Base-by-base conservation (phyloP, 352 stramenopile genomes). In the Globisporangium nagaii region DNA sequence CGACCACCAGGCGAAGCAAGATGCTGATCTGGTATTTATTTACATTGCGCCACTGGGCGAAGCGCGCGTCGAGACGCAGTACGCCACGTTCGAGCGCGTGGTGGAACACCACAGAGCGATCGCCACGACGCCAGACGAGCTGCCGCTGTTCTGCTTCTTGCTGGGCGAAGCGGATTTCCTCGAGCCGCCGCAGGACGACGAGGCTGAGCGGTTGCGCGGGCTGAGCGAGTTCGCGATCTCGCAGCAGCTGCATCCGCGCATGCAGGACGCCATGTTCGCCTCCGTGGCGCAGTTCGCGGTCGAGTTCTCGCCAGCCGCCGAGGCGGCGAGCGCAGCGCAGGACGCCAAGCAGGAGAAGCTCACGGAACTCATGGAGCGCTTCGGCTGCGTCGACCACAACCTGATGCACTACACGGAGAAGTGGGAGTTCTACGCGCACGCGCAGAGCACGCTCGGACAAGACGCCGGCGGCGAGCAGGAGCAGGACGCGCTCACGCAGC, bases 381-480 rank as follows among this genome's bases (percentile, higher is more conserved):
- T 94, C 56, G 75, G 74, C 28, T 84, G 73, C 49, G 67, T 88
- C 35, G 66, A 84, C 20, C 79, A 82, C 53, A 92, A 94, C 42
- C 53, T 94, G 37, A 91, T 92, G 79, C 69, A 88, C 34, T 68
- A 91, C 43, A 84, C 68, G 0, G 84, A 94, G 49, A 94, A 92
- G 52, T 94, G 84, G 84, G 76, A 90, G 56, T 70, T 90, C 31
- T 90, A 86, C 37, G 84, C 71, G 12, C 47, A 67, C 0, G 41
- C 65, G 8, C 53, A 71, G 3, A 86, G 66, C 37, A 53, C 66
- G 1, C 71, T 88, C 17, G 70, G 63, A 27, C 58, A 43, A 12
- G 15, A 43, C n/a, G 37, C n/a, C n/a, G 19, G 66, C 17, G 69
- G 70, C 8, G 66, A 71, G n/a, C n/a, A n/a, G n/a, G n/a, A n/a